Percentiles rank a stretch among this genome's conserved stretches.
Conservation (phyloP, 1,284 basidiomycete genomes). For the Takashimella koratensis region DNA sequence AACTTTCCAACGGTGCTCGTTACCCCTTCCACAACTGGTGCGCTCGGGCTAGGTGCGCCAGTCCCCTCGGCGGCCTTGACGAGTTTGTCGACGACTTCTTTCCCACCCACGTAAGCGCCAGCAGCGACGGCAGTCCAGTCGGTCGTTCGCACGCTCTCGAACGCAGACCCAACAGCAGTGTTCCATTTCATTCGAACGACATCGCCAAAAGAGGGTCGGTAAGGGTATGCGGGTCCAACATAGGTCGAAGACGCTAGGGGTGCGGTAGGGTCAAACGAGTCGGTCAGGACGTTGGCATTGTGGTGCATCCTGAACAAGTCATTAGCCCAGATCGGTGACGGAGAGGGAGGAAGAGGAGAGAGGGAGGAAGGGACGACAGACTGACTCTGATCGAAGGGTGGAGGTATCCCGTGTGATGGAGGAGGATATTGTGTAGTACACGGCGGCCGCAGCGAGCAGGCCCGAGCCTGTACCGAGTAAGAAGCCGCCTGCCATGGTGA, state of each 20-base stretch:
- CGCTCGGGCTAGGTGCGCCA: background rate
- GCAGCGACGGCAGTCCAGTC: conserved; percentile 27
- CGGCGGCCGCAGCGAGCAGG: conserved; percentile 39
- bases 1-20: background rate
- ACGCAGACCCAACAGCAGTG: conserved; percentile 21
- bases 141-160: conserved; percentile 22
- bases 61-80: background rate
- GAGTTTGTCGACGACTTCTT: background rate
- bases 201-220: conserved; percentile 24
- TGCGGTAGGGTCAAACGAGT: conserved; percentile 27
- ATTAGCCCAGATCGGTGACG: background rate
- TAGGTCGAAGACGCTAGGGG: conserved; percentile 27
- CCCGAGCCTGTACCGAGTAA: conserved; percentile 42
- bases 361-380: conserved; percentile 3
- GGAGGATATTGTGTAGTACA: conserved; percentile 45
- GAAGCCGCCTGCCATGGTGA: conserved; percentile 40
- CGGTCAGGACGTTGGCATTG: conserved; percentile 21
- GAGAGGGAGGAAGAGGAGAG: background rate
- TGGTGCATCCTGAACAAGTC: background rate
- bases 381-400: conserved; percentile 34
- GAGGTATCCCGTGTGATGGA: conserved; percentile 24
- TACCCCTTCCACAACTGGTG: background rate
- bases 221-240: conserved; percentile 27
- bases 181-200: conserved; percentile 38
- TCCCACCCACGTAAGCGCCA: background rate